Evolutionary conservation across 805 yeast species (phyloP).

Genomic region (Ogataea paradorogensis): DNA sequence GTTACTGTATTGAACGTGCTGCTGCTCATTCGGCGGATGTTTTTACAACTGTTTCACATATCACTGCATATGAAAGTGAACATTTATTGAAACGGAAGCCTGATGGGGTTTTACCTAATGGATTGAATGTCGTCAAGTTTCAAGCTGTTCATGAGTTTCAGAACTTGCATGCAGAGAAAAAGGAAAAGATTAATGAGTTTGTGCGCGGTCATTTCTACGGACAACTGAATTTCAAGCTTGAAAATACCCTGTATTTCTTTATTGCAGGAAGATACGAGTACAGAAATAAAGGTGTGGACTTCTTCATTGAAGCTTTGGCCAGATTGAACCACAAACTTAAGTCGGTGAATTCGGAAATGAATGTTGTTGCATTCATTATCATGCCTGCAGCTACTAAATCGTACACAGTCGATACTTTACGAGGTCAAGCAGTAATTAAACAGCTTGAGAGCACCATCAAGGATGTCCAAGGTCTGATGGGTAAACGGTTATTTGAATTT

Average conservation of each 20-base stretch:
- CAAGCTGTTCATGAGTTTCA: conserved; percentile 98
- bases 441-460: conserved; percentile 85
- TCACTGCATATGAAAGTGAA: conserved; percentile 95
- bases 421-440: conserved; percentile 93
- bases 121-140: conserved; percentile 91
- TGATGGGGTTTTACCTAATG: conserved; percentile 96
- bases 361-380: conserved; percentile 94
- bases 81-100: conserved; percentile 93
- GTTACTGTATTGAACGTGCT: conserved; percentile 94
- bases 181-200: conserved; percentile 90
- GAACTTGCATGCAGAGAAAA: conserved; percentile 87
- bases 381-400: conserved; percentile 97
- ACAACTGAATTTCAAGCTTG: conserved; percentile 89
- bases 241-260: conserved; percentile 90
- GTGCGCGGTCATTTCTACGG: conserved; percentile 98
- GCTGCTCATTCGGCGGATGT: conserved; percentile 97
- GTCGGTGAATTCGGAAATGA: conserved; percentile 76
- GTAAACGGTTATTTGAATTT: conserved; percentile 84
- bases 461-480: conserved; percentile 84
- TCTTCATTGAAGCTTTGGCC: conserved; percentile 89
- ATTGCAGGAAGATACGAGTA: conserved; percentile 97
- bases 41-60: conserved; percentile 94
- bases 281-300: conserved; percentile 94
- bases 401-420: conserved; percentile 91
- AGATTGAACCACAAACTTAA: conserved; percentile 86